These are phyloP conservation scores for Suillus cothurnatus DNA, from an alignment of 768 basidiomycete species.

Conservation along the genomic window DNA sequence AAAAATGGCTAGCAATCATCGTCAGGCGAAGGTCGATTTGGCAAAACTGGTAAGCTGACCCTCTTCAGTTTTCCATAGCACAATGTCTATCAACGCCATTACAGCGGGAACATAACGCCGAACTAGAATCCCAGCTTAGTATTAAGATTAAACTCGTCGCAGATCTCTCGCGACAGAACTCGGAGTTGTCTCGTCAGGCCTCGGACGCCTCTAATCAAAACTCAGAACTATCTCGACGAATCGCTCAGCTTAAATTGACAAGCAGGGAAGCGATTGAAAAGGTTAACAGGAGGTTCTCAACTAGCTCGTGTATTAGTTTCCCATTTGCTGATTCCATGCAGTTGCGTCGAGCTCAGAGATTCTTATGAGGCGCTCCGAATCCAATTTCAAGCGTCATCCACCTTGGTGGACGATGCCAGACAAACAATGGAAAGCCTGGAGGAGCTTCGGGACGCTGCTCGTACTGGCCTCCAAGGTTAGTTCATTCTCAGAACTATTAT, in stretches of 20 bases:
- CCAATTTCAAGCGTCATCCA: slow-evolving; percentile 24
- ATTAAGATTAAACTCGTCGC: slow-evolving; percentile 18
- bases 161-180: slow-evolving; percentile 16
- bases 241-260: not conserved
- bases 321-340: slow-evolving; percentile 11
- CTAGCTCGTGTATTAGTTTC: not conserved
- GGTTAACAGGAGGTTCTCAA: slow-evolving; percentile 22
- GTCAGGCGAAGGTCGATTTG: slow-evolving; percentile 15
- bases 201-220: slow-evolving; percentile 2
- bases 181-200: slow-evolving; percentile 10
- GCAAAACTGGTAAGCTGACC: slow-evolving; percentile 15
- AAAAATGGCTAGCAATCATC: slow-evolving; percentile 4
- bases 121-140: slow-evolving; percentile 23
- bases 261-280: slow-evolving; percentile 21
- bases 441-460: slow-evolving; percentile 24
- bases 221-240: slow-evolving; percentile 4
- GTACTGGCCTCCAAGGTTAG: slow-evolving; percentile 30
- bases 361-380: slow-evolving; percentile 30
- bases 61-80: not conserved
- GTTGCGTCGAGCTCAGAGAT: slow-evolving; percentile 33
- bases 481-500: not conserved
- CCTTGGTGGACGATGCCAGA: slow-evolving; percentile 26
- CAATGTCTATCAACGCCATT: not conserved
- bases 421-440: slow-evolving; percentile 27
- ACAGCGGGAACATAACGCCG: slow-evolving; percentile 22